A percentile compares a stretch with the other conserved stretches of the same genome.
Evolutionary conservation across 1,139 yeast genomes (phyloP).

Genomic region (Blastobotrys aristatus): DNA sequence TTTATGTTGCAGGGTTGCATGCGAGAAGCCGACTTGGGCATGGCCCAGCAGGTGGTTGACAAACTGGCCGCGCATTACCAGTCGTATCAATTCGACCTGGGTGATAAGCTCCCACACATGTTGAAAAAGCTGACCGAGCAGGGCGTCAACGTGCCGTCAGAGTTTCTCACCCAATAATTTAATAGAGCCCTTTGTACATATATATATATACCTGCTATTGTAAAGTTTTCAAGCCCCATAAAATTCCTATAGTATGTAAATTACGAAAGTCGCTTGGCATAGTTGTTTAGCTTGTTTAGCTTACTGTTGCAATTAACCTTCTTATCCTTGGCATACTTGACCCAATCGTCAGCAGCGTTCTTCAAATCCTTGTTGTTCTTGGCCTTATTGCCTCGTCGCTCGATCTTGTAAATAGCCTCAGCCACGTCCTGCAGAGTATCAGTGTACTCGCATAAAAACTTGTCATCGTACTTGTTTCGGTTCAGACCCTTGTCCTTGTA

Average conservation of each 20-base stretch:
- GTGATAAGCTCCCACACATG: conserved; percentile 11
- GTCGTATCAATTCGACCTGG: conserved; percentile 15
- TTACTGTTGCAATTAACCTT: background rate
- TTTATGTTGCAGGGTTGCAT: conserved; percentile 47
- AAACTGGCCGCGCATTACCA: conserved; percentile 21
- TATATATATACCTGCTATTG: too few species aligned
- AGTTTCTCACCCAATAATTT: conserved; percentile 1
- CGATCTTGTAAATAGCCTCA: background rate
- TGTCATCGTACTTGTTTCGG: conserved; percentile 4
- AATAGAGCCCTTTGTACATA: background rate
- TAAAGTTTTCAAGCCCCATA: too few species aligned
- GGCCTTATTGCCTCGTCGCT: background rate
- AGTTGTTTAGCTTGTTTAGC: background rate
- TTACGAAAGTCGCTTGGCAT: too few species aligned
- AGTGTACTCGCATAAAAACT: conserved; percentile 5
- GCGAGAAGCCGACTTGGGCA: conserved; percentile 34
- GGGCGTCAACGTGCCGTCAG: conserved; percentile 11
- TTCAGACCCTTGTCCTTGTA: conserved; percentile 4
- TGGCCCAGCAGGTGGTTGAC: conserved; percentile 39
- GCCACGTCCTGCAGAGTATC: conserved; percentile 2
- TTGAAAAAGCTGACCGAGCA: conserved; percentile 1
- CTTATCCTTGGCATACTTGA: background rate
- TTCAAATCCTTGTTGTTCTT: background rate
- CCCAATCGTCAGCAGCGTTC: background rate
- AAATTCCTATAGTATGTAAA: too few species aligned